These are phyloP conservation scores for Pseudocercospora ulei DNA, from an alignment of 2,329 filamentous ascomycete species.

Conservation along the genomic window DNA sequence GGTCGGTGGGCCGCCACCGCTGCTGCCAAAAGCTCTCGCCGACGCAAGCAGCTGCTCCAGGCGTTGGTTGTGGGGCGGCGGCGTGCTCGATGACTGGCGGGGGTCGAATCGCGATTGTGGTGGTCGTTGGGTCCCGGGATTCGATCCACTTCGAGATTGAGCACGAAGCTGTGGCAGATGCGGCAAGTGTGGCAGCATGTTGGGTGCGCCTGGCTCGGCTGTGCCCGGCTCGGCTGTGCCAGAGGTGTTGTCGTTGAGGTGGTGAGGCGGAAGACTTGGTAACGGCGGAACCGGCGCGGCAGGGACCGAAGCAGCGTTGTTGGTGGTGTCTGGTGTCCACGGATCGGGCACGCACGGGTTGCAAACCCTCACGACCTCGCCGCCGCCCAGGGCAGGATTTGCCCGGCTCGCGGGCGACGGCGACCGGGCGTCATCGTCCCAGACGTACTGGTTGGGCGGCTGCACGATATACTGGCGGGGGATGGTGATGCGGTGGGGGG, in stretches of 20 bases:
- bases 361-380: conserved; percentile 59
- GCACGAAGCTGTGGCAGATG: too few relatives aligned
- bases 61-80: too few relatives aligned
- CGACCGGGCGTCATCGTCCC: conserved; percentile 15
- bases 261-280: conserved; percentile 1
- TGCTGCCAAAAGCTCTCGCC: too few relatives aligned
- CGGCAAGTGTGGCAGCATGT: too few relatives aligned
- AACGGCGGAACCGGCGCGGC: conserved; percentile 3
- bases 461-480: conserved; percentile 87
- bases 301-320: conserved; percentile 6
- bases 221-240: not conserved
- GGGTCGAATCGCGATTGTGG: too few relatives aligned
- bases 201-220: too few relatives aligned
- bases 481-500: conserved; percentile 89
- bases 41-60: too few relatives aligned
- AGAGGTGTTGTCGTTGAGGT: not conserved
- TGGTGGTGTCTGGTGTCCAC: conserved; percentile 25
- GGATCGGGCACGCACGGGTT: conserved; percentile 64
- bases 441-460: conserved; percentile 44
- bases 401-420: conserved; percentile 18
- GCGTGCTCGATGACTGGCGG: too few relatives aligned
- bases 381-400: conserved; percentile 51
- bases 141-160: too few relatives aligned
- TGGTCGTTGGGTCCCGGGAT: too few relatives aligned
- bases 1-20: too few relatives aligned